phyloP scores from a whole-genome alignment of 2,329 filamentous ascomycete species.

The Trichophyton simii region DNA sequence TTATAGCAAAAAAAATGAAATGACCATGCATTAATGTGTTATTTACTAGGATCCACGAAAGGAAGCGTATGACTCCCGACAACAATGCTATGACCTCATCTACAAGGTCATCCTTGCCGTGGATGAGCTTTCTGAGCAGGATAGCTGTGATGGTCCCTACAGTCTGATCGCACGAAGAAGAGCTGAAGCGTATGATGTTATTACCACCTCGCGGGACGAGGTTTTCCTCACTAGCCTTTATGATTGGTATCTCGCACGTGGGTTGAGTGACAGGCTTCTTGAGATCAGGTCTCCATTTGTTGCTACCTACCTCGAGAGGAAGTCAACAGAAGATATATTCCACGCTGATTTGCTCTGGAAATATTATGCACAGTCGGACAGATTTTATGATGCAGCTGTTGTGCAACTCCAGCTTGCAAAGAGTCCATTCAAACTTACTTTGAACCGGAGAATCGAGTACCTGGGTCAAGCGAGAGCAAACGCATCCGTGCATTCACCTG shows the following conservation, averaged over 20 bases:
- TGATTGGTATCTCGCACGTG: constrained; percentile 85
- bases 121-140: constrained; percentile 55
- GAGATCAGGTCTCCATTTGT: constrained; percentile 76
- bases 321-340: constrained; percentile 56
- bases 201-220: constrained; percentile 77
- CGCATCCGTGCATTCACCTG: constrained; percentile 67
- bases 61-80: constrained; percentile 56
- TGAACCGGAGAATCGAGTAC: constrained; percentile 78
- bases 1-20: neutral
- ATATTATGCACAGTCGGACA: constrained; percentile 74
- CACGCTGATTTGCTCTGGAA: constrained; percentile 87
- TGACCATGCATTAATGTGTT: neutral
- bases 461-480: constrained; percentile 86
- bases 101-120: constrained; percentile 68
- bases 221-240: constrained; percentile 96
- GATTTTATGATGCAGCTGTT: constrained; percentile 74
- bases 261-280: constrained; percentile 74
- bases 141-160: constrained; percentile 67
- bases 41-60: constrained; percentile 51
- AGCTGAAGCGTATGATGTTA: constrained; percentile 78
- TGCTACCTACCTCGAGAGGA: constrained; percentile 68
- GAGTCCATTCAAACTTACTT: constrained; percentile 64
- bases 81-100: constrained; percentile 74
- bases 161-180: constrained; percentile 66
- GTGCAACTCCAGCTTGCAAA: constrained; percentile 76